These are phyloP conservation scores for Rhodotorula sp. DNA, from an alignment of 1,284 basidiomycete genomes.

Conservation along the genomic window DNA sequence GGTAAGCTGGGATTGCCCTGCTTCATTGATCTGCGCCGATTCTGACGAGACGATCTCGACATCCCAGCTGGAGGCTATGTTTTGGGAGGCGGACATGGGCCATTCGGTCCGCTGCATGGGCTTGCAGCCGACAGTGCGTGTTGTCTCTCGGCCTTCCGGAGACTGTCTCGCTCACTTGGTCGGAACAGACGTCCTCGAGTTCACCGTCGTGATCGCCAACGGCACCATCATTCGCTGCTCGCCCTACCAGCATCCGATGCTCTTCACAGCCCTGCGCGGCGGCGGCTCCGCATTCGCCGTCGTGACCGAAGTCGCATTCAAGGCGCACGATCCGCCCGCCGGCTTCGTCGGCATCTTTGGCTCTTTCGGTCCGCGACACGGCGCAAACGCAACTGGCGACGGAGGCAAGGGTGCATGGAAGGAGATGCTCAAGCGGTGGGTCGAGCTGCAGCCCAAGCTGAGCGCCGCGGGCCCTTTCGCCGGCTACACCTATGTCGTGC, in stretches of 20 bases:
- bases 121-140: constrained; percentile 27
- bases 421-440: constrained; percentile 18
- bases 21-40: not conserved
- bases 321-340: constrained; percentile 30
- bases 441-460: constrained; percentile 20
- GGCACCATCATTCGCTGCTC: constrained; percentile 18
- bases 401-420: constrained; percentile 13
- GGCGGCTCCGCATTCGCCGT: constrained; percentile 46
- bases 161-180: not conserved
- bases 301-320: constrained; percentile 43
- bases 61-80: constrained; percentile 10
- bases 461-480: constrained; percentile 13
- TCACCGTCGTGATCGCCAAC: constrained; percentile 17
- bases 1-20: not conserved
- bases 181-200: constrained; percentile 26
- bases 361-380: not conserved
- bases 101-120: constrained; percentile 15
- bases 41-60: too few relatives aligned
- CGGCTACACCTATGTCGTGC: constrained; percentile 33
- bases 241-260: constrained; percentile 8
- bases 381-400: not conserved
- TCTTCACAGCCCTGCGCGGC: constrained; percentile 45
- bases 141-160: not conserved
- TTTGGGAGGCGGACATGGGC: constrained; percentile 27
- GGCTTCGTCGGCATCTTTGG: constrained; percentile 39